A percentile compares a stretch with the other conserved stretches of the same genome.
Evolutionary conservation across 2,329 filamentous ascomycete genomes (phyloP).

Genomic region (Grosmannia serpens): DNA sequence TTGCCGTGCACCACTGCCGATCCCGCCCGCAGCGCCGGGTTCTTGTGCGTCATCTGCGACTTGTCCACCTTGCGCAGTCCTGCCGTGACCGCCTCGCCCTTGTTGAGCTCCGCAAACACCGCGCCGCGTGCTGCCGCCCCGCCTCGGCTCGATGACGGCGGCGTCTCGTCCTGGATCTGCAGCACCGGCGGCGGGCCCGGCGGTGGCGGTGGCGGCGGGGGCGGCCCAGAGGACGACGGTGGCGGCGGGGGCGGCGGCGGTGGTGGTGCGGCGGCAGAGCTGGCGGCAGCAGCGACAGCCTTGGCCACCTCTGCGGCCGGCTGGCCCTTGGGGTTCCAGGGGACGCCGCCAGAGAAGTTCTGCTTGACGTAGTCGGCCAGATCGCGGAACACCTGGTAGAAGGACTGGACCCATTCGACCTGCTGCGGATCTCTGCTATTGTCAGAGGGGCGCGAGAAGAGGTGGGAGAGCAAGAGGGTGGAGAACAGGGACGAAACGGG

Average conservation of each 20-base stretch:
- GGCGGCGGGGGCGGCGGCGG: slow-evolving; percentile 29
- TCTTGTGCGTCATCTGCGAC: slow-evolving; percentile 97
- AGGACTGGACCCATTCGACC: slow-evolving; percentile 82
- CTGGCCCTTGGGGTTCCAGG: slow-evolving; percentile 73
- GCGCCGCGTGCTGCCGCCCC: slow-evolving; percentile 58
- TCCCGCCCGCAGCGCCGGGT: slow-evolving; percentile 68
- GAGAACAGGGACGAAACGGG: background rate
- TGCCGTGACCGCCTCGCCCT: slow-evolving; percentile 77
- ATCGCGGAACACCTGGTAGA: slow-evolving; percentile 80
- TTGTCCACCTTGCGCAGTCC: slow-evolving; percentile 87
- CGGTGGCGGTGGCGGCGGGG: slow-evolving; percentile 59
- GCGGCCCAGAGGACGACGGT: slow-evolving; percentile 34
- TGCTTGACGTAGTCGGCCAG: slow-evolving; percentile 76
- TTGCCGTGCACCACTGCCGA: slow-evolving; percentile 58
- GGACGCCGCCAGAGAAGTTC: slow-evolving; percentile 66
- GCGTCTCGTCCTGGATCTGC: slow-evolving; percentile 40
- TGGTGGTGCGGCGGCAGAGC: slow-evolving; percentile 21
- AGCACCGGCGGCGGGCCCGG: slow-evolving; percentile 58
- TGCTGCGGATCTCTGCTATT: slow-evolving; percentile 65
- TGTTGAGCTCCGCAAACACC: slow-evolving; percentile 86
- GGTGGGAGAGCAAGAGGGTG: background rate
- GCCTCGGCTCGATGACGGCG: slow-evolving; percentile 28
- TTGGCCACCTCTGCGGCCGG: slow-evolving; percentile 56
- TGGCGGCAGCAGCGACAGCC: slow-evolving; percentile 39
- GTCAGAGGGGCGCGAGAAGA: too few relatives aligned